Evolutionary conservation across 805 yeast genomes (phyloP).

Genomic region (Wickerhamiella parazyma): DNA sequence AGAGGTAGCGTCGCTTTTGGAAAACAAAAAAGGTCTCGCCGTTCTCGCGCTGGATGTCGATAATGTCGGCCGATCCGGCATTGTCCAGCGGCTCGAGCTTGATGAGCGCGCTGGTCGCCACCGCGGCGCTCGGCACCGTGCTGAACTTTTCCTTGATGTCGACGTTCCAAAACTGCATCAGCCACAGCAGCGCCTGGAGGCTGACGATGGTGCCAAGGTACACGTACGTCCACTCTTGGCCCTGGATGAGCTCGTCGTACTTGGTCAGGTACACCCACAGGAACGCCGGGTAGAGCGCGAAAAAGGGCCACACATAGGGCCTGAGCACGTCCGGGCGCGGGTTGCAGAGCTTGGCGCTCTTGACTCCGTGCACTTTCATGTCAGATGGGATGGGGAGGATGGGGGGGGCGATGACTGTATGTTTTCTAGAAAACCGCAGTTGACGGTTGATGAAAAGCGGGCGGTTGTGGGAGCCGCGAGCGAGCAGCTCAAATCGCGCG

Average conservation of each 20-base stretch:
- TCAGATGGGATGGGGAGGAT: neutral
- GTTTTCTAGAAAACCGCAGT: constrained; percentile 4
- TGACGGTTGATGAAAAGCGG: neutral
- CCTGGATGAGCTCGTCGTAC: constrained; percentile 72
- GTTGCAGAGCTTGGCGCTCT: constrained; percentile 51
- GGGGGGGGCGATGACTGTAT: neutral
- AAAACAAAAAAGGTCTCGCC: constrained; percentile 62
- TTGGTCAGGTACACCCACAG: constrained; percentile 46
- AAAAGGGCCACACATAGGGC: constrained; percentile 75
- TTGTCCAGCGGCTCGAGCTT: constrained; percentile 72
- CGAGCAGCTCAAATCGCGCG: neutral
- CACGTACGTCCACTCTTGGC: constrained; percentile 93
- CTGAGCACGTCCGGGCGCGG: constrained; percentile 47
- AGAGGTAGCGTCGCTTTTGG: constrained; percentile 84
- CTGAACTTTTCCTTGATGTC: constrained; percentile 57
- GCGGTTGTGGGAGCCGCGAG: neutral
- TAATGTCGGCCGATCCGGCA: constrained; percentile 74
- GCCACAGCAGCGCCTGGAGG: constrained; percentile 59
- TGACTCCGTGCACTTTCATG: constrained; percentile 5
- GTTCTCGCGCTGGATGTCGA: constrained; percentile 41
- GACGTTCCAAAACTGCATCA: constrained; percentile 91
- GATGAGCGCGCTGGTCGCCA: constrained; percentile 57
- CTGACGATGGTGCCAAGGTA: constrained; percentile 63
- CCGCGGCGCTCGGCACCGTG: constrained; percentile 37
- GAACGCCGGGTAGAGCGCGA: constrained; percentile 63